phyloP scores from a whole-genome alignment of 306 rosid genomes.

The Prunus campanulata region DNA sequence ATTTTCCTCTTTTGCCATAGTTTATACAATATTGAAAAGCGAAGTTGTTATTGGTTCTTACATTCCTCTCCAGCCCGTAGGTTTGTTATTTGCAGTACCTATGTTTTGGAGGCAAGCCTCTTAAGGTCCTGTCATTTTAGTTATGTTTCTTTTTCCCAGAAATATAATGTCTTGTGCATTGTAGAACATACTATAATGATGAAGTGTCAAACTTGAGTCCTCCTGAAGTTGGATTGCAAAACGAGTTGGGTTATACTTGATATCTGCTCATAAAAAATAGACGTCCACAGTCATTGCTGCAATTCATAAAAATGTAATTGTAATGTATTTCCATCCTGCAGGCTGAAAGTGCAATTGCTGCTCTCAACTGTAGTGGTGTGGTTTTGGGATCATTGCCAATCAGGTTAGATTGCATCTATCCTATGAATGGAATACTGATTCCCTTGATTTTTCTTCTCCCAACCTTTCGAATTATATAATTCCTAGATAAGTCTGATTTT shows the following conservation, averaged over 20 bases:
- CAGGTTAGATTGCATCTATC: constrained; percentile 59
- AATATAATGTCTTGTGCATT: neutral
- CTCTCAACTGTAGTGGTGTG: constrained; percentile 54
- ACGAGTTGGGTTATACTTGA: neutral
- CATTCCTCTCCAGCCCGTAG: neutral
- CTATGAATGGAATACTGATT: neutral
- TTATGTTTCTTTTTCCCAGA: neutral
- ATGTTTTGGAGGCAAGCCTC: neutral
- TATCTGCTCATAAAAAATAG: neutral
- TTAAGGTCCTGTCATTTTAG: neutral
- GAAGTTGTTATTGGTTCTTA: neutral
- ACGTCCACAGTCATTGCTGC: neutral
- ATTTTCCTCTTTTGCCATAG: neutral
- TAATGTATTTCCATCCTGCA: constrained; percentile 32
- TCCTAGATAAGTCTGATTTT: neutral
- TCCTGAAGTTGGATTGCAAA: constrained; percentile 4
- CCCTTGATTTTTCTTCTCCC: neutral
- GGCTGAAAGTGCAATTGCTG: constrained; percentile 72
- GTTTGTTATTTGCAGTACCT: neutral
- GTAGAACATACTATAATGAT: neutral
- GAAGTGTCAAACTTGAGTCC: neutral
- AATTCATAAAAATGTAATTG: neutral
- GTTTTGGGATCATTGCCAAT: constrained; percentile 91
- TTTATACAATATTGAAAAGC: neutral
- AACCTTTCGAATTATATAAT: neutral